Base-by-base conservation (phyloP, 805 yeast species). In the Myxozyma kluyveri region DNA sequence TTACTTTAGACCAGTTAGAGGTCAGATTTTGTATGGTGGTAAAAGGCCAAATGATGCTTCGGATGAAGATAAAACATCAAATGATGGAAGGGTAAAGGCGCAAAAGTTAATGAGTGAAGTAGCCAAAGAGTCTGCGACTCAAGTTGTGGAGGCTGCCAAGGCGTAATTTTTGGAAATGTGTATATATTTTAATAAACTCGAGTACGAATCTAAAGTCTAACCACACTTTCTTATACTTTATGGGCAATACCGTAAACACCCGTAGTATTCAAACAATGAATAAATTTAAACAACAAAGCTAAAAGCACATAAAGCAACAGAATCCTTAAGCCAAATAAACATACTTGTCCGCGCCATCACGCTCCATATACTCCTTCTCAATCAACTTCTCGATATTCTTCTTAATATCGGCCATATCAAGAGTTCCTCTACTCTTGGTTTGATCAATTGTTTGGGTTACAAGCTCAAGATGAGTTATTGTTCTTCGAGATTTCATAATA, bases 1-100 rank as follows among this genome's bases (percentile, higher is more conserved):
- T 1, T 86, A 87, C 66, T 91, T 91, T 75, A 77, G 99, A 62
- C 82, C 84, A 2, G 96, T 91, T 1, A 79, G 88, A 66, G 98
- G 98, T 21, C 52, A 55, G 42, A 44, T 55, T 18, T 40, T 55
- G 22, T 44, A 42, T 23, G 59, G 59, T 14, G 57, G 57, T 9
- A 52, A 52, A 19, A 36, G 54, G 18, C 29, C 31, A 32, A 81
- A 79, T 1, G 58, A 51, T 9, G 37, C 24, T 5, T 26, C 22
- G 9, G 37, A 31, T n/a, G 48, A 29, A 14, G 33, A 9, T 29
- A 14, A 29, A 14, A 29, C 23, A 19, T 31, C 9, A 10, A 19
- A 19, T 7, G 51, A 21, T 12, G 35, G 41, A 22, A 38, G 24
- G 19, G 46, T 29, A 24, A 22, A 50, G 41, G 29, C 31, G 27